Base-by-base conservation (phyloP, 495 filamentous ascomycete genomes). In the Letharia columbiana region DNA sequence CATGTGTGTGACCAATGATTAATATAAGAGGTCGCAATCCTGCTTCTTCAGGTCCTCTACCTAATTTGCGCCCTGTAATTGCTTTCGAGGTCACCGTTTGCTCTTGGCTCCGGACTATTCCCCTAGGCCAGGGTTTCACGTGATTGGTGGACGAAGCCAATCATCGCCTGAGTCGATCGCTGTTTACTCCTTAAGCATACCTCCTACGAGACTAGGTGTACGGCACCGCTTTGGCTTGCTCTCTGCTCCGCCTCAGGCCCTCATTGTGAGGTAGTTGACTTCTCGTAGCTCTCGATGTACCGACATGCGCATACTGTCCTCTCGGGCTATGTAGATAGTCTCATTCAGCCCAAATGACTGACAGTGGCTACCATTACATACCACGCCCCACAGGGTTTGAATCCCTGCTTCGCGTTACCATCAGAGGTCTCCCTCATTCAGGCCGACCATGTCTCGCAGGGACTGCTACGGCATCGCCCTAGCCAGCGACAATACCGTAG, bases 271-370 rank as follows among this genome's bases (percentile, higher is more conserved):
- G n/a, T 50, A 50, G 47, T 50, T 50, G 12, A 11, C 70, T 74
- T 40, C 63, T 77, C 39, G 1, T 15, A 41, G 60, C 33, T 44
- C 40, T 44, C 11, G 31, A 31, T 39, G 28, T 50, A 50, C n/a
- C 47, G 47, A 50, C n/a, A 50, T 50, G n/a, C 47, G 47, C 6
- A 50, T 50, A 50, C 47, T 50, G 47, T 50, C n/a, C 47, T 50
- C 47, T 50, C 47, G 47, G n/a, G 47, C 47, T 12, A 28, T 28
- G n/a, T 28, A 50, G 47, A 20, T 12, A 50, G 47, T 50, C 47
- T 50, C n/a, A 50, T 50, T 10, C n/a, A 50, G 47, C 47, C n/a
- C 8, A 15, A n/a, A 28, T 28, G 4, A 17, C 45, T 49, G 8
- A n/a, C 13, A 49, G 45, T 49, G 18, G 18, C 20, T 49, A 7